These are phyloP conservation scores for Penicillium rolfsii DNA, from an alignment of 2,329 filamentous ascomycete species.

Conservation along the genomic window DNA sequence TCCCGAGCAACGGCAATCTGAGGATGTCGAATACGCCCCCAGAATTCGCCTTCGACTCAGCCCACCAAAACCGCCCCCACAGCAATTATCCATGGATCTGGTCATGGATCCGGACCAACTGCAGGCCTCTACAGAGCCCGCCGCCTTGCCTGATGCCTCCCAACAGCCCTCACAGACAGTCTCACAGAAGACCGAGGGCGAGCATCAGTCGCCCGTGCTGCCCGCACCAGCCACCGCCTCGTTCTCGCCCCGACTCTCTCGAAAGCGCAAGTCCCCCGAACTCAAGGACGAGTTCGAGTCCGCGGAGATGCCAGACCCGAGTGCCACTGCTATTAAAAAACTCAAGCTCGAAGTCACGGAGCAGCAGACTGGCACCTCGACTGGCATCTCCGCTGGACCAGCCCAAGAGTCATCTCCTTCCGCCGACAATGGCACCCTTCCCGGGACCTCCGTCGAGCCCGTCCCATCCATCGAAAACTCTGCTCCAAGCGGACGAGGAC, in stretches of 20 bases:
- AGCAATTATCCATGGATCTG: neutral
- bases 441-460: neutral
- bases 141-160: constrained; percentile 2
- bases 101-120: constrained; percentile 9
- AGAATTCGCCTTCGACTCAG: constrained; percentile 16
- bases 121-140: neutral
- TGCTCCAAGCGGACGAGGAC: neutral
- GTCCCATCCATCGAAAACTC: neutral
- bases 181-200: constrained; percentile 5
- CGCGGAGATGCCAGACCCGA: constrained; percentile 17
- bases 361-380: constrained; percentile 23
- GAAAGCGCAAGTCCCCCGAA: constrained; percentile 35
- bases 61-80: neutral
- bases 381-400: constrained; percentile 3
- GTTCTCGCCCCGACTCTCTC: constrained; percentile 22
- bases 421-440: constrained; percentile 13
- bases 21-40: constrained; percentile 19
- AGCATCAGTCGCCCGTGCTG: constrained; percentile 3
- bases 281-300: constrained; percentile 25
- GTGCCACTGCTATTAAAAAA: constrained; percentile 31
- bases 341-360: constrained; percentile 38
- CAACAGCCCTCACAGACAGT: constrained; percentile 6
- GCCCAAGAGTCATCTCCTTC: constrained; percentile 26
- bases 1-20: neutral
- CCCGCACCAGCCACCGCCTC: constrained; percentile 1